Percentiles rank a stretch among this genome's conserved stretches.
These are phyloP conservation scores for Mycena kentingensis DNA, from an alignment of 768 basidiomycete species.

Conservation along the genomic window DNA sequence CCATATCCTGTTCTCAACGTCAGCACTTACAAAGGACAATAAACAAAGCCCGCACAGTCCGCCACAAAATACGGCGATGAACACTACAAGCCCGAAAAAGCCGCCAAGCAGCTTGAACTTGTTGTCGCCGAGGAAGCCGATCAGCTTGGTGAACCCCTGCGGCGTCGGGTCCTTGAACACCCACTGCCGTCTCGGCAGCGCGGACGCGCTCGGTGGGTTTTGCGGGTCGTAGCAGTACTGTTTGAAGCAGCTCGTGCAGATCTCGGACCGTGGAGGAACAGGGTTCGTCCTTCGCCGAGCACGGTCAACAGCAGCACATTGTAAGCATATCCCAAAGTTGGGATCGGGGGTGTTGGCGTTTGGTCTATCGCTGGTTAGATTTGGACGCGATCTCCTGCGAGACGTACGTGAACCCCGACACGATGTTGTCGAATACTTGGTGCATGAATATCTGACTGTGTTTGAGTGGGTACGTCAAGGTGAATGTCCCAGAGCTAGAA, in stretches of 20 bases:
- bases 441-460: constrained; percentile 61
- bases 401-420: constrained; percentile 53
- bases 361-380: constrained; percentile 30
- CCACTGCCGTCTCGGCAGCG: constrained; percentile 48
- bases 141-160: constrained; percentile 44
- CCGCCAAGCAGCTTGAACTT: constrained; percentile 54
- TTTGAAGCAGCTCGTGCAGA: constrained; percentile 48
- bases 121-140: constrained; percentile 44
- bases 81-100: constrained; percentile 39
- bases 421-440: constrained; percentile 56
- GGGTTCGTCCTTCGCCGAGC: constrained; percentile 44
- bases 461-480: constrained; percentile 57
- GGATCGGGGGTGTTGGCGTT: constrained; percentile 62
- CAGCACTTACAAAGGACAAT: constrained; percentile 4
- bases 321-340: constrained; percentile 66
- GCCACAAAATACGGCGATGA: constrained; percentile 41
- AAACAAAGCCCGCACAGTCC: constrained; percentile 42
- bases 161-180: constrained; percentile 59
- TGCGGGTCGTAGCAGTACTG: constrained; percentile 58
- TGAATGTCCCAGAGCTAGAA: constrained; percentile 56
- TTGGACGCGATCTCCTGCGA: background rate
- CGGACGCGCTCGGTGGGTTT: constrained; percentile 43
- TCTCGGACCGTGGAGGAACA: constrained; percentile 38
- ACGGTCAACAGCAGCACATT: constrained; percentile 62
- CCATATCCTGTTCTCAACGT: too few relatives aligned